These are phyloP conservation scores for Calamus simplicifolius DNA, from an alignment of 176 grass and related monocot genomes.

Conservation along the genomic window DNA sequence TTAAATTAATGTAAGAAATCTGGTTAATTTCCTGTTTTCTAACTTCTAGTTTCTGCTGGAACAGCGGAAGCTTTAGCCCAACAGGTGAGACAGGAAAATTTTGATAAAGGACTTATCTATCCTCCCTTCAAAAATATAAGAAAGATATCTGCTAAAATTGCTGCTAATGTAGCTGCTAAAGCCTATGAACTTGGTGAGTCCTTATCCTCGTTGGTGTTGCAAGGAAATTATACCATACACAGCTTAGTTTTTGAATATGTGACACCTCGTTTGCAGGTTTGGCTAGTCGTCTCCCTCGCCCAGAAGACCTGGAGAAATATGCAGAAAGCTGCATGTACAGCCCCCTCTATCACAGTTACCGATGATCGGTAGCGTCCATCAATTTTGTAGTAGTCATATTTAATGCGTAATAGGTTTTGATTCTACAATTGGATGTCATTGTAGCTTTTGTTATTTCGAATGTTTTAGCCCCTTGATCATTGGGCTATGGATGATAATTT, in stretches of 20 bases:
- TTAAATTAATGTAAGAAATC: too few relatives aligned
- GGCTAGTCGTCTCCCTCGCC: constrained; percentile 69
- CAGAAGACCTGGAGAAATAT: constrained; percentile 59
- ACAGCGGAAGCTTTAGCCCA: constrained; percentile 80
- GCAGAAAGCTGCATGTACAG: constrained; percentile 95
- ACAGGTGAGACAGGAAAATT: constrained; percentile 65
- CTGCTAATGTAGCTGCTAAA: constrained; percentile 79
- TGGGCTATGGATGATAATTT: too few relatives aligned
- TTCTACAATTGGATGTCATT: too few relatives aligned
- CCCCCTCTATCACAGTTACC: constrained; percentile 72
- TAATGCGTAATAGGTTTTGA: too few relatives aligned
- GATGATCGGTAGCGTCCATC: constrained; percentile 10
- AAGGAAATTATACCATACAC: too few relatives aligned
- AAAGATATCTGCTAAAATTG: constrained; percentile 84
- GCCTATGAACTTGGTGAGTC: constrained; percentile 83
- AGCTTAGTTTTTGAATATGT: too few relatives aligned
- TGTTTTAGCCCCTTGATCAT: too few relatives aligned
- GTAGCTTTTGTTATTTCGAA: too few relatives aligned
- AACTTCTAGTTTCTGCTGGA: neutral
- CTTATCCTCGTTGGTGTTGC: neutral
- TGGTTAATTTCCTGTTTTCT: too few relatives aligned
- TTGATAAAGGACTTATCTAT: constrained; percentile 66
- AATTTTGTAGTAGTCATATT: too few relatives aligned
- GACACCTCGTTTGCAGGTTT: constrained; percentile 36
- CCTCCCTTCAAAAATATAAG: constrained; percentile 83